Conservation (phyloP, 306 rosid genomes). For the barrel medic (Medicago truncatula) region DNA sequence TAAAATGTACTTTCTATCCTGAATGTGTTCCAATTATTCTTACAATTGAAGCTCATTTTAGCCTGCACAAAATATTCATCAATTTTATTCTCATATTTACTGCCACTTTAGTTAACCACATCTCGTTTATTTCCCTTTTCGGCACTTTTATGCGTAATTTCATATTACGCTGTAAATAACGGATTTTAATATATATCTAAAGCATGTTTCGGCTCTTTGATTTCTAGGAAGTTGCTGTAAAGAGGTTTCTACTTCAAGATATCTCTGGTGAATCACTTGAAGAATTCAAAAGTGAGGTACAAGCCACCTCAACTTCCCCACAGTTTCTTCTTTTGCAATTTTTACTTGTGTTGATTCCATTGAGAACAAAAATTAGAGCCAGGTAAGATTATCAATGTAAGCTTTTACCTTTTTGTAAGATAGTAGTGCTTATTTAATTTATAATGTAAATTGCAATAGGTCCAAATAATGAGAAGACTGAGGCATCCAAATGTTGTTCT, state of each 20-base stretch:
- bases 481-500: constrained; percentile 99
- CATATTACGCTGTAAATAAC: constrained; percentile 29
- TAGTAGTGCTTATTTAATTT: constrained; percentile 39
- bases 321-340: constrained; percentile 19
- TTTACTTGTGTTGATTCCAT: constrained; percentile 32
- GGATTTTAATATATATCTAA: constrained; percentile 9
- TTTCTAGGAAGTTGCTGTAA: constrained; percentile 93
- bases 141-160: constrained; percentile 13
- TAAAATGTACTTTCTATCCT: constrained; percentile 30
- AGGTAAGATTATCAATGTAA: neutral
- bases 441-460: constrained; percentile 63
- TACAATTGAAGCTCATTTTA: constrained; percentile 4
- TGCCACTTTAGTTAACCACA: neutral
- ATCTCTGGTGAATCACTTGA: constrained; percentile 84
- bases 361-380: neutral
- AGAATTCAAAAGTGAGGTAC: constrained; percentile 97
- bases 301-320: constrained; percentile 33
- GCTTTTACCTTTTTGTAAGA: neutral
- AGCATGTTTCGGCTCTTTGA: constrained; percentile 38
- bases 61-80: constrained; percentile 24
- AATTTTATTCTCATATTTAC: neutral
- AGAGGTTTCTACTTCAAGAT: constrained; percentile 88
- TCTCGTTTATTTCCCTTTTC: constrained; percentile 9
- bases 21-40: neutral
- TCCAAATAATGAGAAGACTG: constrained; percentile 85